These are phyloP conservation scores for Tremellales sp. DNA, from an alignment of 1,284 basidiomycete genomes.

Conservation along the genomic window DNA sequence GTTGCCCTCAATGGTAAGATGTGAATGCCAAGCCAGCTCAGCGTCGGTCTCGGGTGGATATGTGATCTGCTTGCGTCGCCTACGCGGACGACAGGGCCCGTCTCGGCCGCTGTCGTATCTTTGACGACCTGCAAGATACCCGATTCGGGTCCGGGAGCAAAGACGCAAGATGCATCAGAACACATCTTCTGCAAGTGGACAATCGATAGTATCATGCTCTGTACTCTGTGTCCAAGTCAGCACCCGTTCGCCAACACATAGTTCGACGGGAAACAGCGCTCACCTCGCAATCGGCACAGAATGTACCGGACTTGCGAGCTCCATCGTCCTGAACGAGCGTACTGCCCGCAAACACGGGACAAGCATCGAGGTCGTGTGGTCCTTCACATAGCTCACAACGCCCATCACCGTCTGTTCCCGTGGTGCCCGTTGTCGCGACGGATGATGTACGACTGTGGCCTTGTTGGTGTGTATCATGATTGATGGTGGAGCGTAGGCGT, in stretches of 20 bases:
- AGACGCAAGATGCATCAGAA: constrained; percentile 20
- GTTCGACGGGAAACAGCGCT: too few species aligned
- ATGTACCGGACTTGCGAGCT: constrained; percentile 26
- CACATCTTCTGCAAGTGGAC: constrained; percentile 46
- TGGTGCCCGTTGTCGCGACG: constrained; percentile 7
- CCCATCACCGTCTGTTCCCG: constrained; percentile 4
- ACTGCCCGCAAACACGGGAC: constrained; percentile 44
- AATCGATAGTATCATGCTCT: constrained; percentile 44
- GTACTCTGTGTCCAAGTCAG: constrained; percentile 25
- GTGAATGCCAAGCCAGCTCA: too few species aligned
- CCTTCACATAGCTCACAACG: constrained; percentile 47
- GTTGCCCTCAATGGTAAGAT: too few species aligned
- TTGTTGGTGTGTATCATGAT: background rate
- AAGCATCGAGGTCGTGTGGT: constrained; percentile 45
- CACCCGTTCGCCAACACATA: background rate
- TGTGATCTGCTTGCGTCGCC: too few species aligned
- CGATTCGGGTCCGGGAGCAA: background rate
- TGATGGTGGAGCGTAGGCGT: constrained; percentile 5
- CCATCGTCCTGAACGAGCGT: constrained; percentile 12
- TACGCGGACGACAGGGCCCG: too few species aligned
- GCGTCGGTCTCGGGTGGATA: too few species aligned
- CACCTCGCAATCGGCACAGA: constrained; percentile 48
- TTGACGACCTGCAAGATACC: too few species aligned
- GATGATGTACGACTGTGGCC: constrained; percentile 11
- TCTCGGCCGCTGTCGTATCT: too few species aligned